Evolutionary conservation across 2,329 filamentous ascomycete species (phyloP).

Genomic region (Cryphonectria parasitica): DNA sequence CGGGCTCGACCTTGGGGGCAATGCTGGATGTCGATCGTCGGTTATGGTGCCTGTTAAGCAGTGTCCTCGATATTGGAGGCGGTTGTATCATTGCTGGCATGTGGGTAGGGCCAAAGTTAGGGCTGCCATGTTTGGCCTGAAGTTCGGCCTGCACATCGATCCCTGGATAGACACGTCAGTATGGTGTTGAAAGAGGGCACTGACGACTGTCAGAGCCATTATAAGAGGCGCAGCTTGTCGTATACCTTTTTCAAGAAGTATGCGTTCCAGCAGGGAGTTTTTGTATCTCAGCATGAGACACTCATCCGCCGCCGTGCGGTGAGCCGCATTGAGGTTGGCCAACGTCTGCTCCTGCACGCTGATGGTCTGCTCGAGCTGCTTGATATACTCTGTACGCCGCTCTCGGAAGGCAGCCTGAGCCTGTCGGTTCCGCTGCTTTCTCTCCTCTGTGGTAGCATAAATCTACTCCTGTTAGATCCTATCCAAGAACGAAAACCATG

Average conservation of each 20-base stretch:
- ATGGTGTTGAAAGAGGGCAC: background rate
- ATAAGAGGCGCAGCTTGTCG: background rate
- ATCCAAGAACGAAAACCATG: background rate
- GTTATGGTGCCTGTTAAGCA: slow-evolving; percentile 77
- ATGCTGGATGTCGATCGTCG: slow-evolving; percentile 75
- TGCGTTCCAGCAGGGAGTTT: slow-evolving; percentile 93
- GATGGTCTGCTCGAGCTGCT: slow-evolving; percentile 96
- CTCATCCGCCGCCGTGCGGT: slow-evolving; percentile 92
- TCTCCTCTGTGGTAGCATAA: slow-evolving; percentile 97
- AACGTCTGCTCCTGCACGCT: slow-evolving; percentile 95
- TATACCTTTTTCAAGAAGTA: slow-evolving; percentile 91
- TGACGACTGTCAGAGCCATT: background rate
- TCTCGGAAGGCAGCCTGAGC: slow-evolving; percentile 97
- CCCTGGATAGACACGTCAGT: slow-evolving; percentile 52
- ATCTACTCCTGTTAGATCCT: slow-evolving; percentile 61
- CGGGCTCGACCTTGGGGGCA: slow-evolving; percentile 72
- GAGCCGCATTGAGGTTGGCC: slow-evolving; percentile 89
- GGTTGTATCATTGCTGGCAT: slow-evolving; percentile 71
- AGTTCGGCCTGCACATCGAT: slow-evolving; percentile 98
- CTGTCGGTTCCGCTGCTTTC: slow-evolving; percentile 96
- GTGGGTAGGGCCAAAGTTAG: slow-evolving; percentile 72
- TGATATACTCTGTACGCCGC: slow-evolving; percentile 97
- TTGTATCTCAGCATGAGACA: slow-evolving; percentile 98
- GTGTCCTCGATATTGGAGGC: slow-evolving; percentile 77
- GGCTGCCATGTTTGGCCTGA: slow-evolving; percentile 87